phyloP scores from a whole-genome alignment of 1,284 basidiomycete genomes.

The Ganoderma resinaceum region DNA sequence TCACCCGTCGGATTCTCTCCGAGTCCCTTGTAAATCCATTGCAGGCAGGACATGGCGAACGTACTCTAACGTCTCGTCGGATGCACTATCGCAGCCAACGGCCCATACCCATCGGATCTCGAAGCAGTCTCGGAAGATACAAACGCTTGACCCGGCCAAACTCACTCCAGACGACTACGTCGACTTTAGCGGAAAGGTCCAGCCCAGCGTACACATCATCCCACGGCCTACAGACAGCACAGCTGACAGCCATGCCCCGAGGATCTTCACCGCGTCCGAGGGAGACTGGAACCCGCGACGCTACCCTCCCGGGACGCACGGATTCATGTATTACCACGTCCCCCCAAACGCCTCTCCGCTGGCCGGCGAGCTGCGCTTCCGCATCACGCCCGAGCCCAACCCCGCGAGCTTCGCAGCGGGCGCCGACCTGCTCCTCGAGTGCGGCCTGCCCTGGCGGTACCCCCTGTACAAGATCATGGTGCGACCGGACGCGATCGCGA shows the following conservation, averaged over 20 bases:
- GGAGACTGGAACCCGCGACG: no score
- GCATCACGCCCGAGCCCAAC: neutral
- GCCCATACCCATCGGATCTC: no score
- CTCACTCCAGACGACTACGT: constrained; percentile 36
- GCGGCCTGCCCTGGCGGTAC: neutral
- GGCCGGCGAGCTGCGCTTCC: neutral
- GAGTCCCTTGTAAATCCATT: no score
- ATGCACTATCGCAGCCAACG: no score
- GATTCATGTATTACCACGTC: neutral
- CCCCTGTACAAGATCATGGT: neutral
- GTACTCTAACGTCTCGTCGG: no score
- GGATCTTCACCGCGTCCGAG: no score
- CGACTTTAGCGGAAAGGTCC: constrained; percentile 25
- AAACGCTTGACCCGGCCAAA: constrained; percentile 31
- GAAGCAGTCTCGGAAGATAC: constrained; percentile 4
- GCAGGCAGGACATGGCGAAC: no score
- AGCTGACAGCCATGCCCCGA: no score
- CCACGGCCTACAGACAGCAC: no score
- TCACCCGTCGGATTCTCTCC: no score
- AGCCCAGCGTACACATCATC: neutral
- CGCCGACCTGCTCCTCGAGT: neutral
- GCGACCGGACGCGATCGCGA: neutral
- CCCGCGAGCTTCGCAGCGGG: neutral
- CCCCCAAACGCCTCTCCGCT: neutral
- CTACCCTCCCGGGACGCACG: neutral